phyloP scores from a whole-genome alignment of 164 flowering plant genomes.

The Warburgia ugandensis region DNA sequence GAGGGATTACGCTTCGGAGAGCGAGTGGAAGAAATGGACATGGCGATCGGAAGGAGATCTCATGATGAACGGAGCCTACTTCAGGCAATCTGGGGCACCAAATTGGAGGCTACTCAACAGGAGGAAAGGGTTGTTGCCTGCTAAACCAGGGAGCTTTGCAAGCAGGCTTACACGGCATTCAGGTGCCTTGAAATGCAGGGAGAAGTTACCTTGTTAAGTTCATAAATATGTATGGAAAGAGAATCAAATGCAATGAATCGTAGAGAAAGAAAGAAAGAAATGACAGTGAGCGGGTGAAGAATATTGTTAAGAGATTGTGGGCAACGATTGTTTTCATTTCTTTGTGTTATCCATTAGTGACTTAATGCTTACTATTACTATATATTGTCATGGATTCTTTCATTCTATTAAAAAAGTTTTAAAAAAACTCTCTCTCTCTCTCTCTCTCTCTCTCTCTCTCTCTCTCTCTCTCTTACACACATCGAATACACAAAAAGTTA shows the following conservation, averaged over 20 bases:
- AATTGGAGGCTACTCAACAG: not conserved
- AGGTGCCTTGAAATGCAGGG: conserved; percentile 38
- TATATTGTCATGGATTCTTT: not conserved
- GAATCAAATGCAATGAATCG: no score
- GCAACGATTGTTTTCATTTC: no score
- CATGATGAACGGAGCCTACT: conserved; percentile 67
- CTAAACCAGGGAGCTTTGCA: conserved; percentile 52
- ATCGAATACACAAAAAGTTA: no score
- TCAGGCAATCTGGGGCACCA: conserved; percentile 38
- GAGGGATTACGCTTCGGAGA: conserved; percentile 37
- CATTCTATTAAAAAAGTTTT: not conserved
- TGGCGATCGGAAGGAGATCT: conserved; percentile 77
- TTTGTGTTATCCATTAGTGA: no score
- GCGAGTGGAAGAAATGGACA: conserved; percentile 58
- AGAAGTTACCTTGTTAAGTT: conserved; percentile 30
- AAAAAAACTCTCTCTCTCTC: not conserved
- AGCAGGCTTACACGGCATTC: conserved; percentile 50
- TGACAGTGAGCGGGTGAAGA: no score
- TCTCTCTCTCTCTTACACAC: not conserved
- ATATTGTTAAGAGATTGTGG: no score
- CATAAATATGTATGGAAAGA: no score
- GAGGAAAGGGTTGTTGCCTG: conserved; percentile 27
- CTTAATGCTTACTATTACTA: no score
- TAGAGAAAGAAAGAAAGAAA: no score
- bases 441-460: not conserved